These are phyloP conservation scores for Phytopythium oedochilum DNA, from an alignment of 352 stramenopile species.

Conservation along the genomic window DNA sequence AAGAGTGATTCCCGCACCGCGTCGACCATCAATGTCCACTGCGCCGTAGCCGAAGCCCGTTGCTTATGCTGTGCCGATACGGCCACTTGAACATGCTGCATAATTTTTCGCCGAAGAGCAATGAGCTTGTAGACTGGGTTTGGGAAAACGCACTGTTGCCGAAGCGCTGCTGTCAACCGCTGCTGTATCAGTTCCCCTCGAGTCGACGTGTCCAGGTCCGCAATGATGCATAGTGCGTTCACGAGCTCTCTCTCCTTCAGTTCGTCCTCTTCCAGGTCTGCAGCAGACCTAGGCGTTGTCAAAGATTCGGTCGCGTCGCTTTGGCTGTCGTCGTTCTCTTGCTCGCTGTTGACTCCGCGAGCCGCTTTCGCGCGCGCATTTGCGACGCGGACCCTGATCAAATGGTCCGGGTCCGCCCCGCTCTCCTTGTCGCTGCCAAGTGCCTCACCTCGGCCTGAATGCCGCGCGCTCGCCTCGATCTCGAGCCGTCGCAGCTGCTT, in stretches of 20 bases:
- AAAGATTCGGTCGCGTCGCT: slow-evolving; percentile 1
- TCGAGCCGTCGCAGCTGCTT: slow-evolving; percentile 66
- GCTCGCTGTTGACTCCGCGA: slow-evolving; percentile 13
- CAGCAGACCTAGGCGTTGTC: not conserved
- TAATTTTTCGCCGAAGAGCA: slow-evolving; percentile 42
- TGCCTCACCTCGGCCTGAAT: slow-evolving; percentile 1
- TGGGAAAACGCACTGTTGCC: slow-evolving; percentile 28
- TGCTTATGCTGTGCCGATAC: slow-evolving; percentile 41
- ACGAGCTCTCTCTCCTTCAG: slow-evolving; percentile 30
- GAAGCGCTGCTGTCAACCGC: slow-evolving; percentile 44
- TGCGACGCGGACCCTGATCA: slow-evolving; percentile 17
- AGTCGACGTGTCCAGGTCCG: slow-evolving; percentile 35
- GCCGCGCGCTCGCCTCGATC: slow-evolving; percentile 27
- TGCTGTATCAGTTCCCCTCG: slow-evolving; percentile 35
- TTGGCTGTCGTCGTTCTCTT: slow-evolving; percentile 18
- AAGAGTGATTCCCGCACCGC: not conserved
- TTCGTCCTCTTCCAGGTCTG: slow-evolving; percentile 6
- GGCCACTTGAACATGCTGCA: slow-evolving; percentile 54
- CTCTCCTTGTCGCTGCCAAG: not conserved
- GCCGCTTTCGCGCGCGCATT: slow-evolving; percentile 15
- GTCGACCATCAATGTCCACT: slow-evolving; percentile 11
- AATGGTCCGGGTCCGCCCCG: slow-evolving; percentile 7
- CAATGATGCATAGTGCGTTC: slow-evolving; percentile 49
- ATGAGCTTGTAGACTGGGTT: slow-evolving; percentile 61
- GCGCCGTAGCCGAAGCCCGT: slow-evolving; percentile 15